Conservation (phyloP, 805 yeast species). For the Candida corydali region DNA sequence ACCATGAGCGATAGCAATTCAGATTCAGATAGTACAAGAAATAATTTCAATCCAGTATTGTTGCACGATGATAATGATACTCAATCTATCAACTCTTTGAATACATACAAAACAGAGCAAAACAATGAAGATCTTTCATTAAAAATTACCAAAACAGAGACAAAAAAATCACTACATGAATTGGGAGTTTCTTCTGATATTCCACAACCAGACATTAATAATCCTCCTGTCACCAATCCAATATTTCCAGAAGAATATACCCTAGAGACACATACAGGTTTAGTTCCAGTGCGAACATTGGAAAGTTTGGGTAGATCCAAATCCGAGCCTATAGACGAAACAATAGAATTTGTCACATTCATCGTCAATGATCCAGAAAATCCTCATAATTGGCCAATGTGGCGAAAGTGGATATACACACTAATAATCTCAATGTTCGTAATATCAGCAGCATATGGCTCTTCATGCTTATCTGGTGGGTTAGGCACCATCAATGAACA, state of each 20-base stretch:
- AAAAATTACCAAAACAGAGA: constrained; percentile 52
- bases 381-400: constrained; percentile 78
- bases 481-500: constrained; percentile 61
- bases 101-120: constrained; percentile 4
- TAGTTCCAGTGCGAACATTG: constrained; percentile 76
- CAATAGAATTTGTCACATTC: constrained; percentile 82
- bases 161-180: constrained; percentile 62
- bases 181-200: constrained; percentile 55
- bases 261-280: constrained; percentile 81
- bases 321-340: constrained; percentile 43
- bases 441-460: constrained; percentile 88
- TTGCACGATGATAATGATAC: constrained; percentile 6
- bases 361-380: constrained; percentile 76
- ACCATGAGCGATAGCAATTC: constrained; percentile 3
- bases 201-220: constrained; percentile 49
- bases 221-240: constrained; percentile 50
- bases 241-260: constrained; percentile 93
- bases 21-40: constrained; percentile 7
- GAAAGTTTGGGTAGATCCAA: constrained; percentile 57
- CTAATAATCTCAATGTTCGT: constrained; percentile 65
- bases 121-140: constrained; percentile 5
- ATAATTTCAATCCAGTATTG: constrained; percentile 3
- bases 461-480: constrained; percentile 88
- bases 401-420: constrained; percentile 62
- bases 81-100: constrained; percentile 5